Conservation (phyloP, 2,329 filamentous ascomycete genomes). For the Pseudogymnoascus sp. region DNA sequence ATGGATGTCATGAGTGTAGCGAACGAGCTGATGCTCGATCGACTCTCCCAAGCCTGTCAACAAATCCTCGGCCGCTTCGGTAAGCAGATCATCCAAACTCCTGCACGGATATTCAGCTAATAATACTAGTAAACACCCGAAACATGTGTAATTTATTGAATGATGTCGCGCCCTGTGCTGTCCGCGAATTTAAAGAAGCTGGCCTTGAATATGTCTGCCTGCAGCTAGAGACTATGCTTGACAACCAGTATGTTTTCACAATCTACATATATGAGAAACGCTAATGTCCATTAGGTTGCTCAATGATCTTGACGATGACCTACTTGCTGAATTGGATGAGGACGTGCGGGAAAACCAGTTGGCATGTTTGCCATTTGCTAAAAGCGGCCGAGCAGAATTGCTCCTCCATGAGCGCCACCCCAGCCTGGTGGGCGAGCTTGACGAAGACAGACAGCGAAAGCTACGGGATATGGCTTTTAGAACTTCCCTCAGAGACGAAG, state of each 20-base stretch:
- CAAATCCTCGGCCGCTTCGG: slow-evolving; percentile 71
- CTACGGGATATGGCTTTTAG: slow-evolving; percentile 72
- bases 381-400: slow-evolving; percentile 64
- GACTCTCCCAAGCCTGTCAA: slow-evolving; percentile 85
- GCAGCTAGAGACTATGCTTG: slow-evolving; percentile 84
- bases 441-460: slow-evolving; percentile 61
- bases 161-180: slow-evolving; percentile 73
- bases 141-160: slow-evolving; percentile 84
- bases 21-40: slow-evolving; percentile 92
- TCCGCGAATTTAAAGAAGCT: slow-evolving; percentile 79
- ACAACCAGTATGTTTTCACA: slow-evolving; percentile 58
- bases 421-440: slow-evolving; percentile 48
- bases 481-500: slow-evolving; percentile 54
- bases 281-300: slow-evolving; percentile 42
- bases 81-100: slow-evolving; percentile 29
- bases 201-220: slow-evolving; percentile 86
- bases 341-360: slow-evolving; percentile 78
- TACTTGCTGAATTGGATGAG: slow-evolving; percentile 73
- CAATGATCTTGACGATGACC: slow-evolving; percentile 74
- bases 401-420: slow-evolving; percentile 50
- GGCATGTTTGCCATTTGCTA: slow-evolving; percentile 66
- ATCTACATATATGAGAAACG: slow-evolving; percentile 15
- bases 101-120: slow-evolving; percentile 19
- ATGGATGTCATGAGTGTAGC: slow-evolving; percentile 85
- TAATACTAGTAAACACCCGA: slow-evolving; percentile 58